Evolutionary conservation across 2,329 filamentous ascomycete species (phyloP).

Genomic region (Colletotrichum godetiae): DNA sequence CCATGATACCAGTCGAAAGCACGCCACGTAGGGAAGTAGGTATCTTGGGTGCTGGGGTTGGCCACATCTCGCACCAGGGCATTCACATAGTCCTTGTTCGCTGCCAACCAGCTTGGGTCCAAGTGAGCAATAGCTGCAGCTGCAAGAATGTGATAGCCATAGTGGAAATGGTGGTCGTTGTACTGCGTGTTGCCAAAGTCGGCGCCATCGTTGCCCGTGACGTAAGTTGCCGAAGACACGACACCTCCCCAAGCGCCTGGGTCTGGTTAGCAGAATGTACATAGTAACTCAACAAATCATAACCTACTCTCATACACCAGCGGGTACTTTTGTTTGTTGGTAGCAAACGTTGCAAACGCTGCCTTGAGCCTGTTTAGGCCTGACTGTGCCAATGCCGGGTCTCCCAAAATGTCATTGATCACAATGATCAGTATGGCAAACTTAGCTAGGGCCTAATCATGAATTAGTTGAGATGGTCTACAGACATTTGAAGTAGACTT

Average conservation of each 20-base stretch:
- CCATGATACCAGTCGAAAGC: slow-evolving; percentile 95
- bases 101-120: slow-evolving; percentile 77
- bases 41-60: slow-evolving; percentile 78
- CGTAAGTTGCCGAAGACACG: slow-evolving; percentile 80
- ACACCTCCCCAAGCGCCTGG: slow-evolving; percentile 80
- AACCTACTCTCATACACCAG: slow-evolving; percentile 71
- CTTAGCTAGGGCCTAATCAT: slow-evolving; percentile 73
- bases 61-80: slow-evolving; percentile 84
- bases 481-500: slow-evolving; percentile 34
- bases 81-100: slow-evolving; percentile 85
- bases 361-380: slow-evolving; percentile 72
- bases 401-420: slow-evolving; percentile 70
- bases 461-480: not conserved
- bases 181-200: slow-evolving; percentile 95
- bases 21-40: slow-evolving; percentile 83
- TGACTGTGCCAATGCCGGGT: slow-evolving; percentile 65
- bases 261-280: not conserved
- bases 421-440: slow-evolving; percentile 78
- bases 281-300: not conserved
- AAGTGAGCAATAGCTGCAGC: slow-evolving; percentile 86
- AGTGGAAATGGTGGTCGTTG: slow-evolving; percentile 82
- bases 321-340: slow-evolving; percentile 75
- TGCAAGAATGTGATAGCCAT: slow-evolving; percentile 90
- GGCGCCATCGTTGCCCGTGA: slow-evolving; percentile 72
- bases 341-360: slow-evolving; percentile 73